A percentile compares a stretch with the other conserved stretches of the same genome.
phyloP scores from a whole-genome alignment of 2,329 filamentous ascomycete species.

The Botryotinia narcissicola region DNA sequence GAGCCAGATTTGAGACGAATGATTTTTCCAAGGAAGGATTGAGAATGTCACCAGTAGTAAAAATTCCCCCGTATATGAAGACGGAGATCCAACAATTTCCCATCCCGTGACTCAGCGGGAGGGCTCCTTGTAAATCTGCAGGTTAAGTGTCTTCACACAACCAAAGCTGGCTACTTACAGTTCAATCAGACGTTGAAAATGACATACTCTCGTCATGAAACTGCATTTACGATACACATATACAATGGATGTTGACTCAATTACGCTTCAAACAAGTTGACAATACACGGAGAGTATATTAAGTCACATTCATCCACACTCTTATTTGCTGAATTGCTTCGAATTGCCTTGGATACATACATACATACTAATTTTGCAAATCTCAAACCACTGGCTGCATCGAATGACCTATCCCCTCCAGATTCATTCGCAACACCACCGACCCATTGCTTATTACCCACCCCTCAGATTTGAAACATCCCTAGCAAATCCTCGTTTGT shows the following conservation, averaged over 20 bases:
- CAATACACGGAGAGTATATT: not conserved
- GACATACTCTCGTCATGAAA: not conserved
- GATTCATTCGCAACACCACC: not conserved
- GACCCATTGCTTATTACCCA: not conserved
- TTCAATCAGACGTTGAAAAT: not conserved
- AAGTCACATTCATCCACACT: not conserved
- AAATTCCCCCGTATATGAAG: not conserved
- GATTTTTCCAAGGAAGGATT: not conserved
- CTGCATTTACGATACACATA: not conserved
- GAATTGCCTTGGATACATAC: constrained; percentile 10
- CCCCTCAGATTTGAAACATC: constrained; percentile 46
- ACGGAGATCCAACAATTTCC: not conserved
- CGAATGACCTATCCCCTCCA: not conserved
- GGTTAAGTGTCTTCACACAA: not conserved
- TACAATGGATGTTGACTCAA: not conserved
- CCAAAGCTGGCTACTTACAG: not conserved
- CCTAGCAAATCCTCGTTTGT: constrained; percentile 58
- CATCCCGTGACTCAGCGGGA: not conserved
- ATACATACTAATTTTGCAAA: constrained; percentile 9
- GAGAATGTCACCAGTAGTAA: not conserved
- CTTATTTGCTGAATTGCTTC: not conserved
- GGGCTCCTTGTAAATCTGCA: not conserved
- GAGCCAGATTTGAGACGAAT: not conserved
- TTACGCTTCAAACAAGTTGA: not conserved
- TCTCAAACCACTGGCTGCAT: not conserved